Conservation (phyloP, 305 asterid species). For the Nicotiana rustica region DNA sequence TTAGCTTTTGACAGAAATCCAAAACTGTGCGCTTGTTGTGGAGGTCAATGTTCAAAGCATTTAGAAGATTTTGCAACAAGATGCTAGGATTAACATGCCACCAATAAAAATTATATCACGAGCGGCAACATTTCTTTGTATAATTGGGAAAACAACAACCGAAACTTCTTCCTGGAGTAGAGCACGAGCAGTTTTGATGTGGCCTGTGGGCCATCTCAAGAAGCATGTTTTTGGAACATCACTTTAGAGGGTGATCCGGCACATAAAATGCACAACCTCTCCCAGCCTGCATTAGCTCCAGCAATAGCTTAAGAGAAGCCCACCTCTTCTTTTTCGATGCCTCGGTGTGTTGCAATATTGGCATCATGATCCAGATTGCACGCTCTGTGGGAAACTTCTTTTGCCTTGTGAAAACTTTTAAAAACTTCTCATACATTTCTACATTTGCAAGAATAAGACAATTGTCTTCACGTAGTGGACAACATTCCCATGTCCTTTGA, state of each 20-base stretch:
- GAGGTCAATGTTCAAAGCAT: constrained; percentile 70
- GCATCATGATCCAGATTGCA: too few relatives aligned
- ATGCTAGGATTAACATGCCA: constrained; percentile 82
- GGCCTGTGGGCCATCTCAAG: constrained; percentile 74
- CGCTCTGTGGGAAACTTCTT: too few relatives aligned
- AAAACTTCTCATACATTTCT: too few relatives aligned
- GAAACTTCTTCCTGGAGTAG: constrained; percentile 86
- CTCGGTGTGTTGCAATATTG: too few relatives aligned
- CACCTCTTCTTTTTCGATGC: too few relatives aligned
- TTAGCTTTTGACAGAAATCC: constrained; percentile 86
- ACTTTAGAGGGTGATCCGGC: constrained; percentile 77
- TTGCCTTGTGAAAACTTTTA: too few relatives aligned
- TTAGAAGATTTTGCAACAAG: constrained; percentile 76
- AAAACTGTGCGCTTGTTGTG: constrained; percentile 62
- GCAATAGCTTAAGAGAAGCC: too few relatives aligned
- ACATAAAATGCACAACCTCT: constrained; percentile 89
- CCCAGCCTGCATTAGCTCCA: constrained; percentile 59
- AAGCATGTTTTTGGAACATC: constrained; percentile 85
- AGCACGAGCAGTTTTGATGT: constrained; percentile 86
- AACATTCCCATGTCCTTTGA: too few relatives aligned
- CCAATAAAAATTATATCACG: constrained; percentile 56
- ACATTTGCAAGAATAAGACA: too few relatives aligned
- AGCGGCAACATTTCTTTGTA: constrained; percentile 58
- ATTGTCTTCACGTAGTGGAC: too few relatives aligned
- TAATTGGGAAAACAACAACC: constrained; percentile 65